Percentiles rank a stretch among this genome's conserved stretches.
phyloP scores from a whole-genome alignment of 768 basidiomycete species.

The Lactarius pseudohatsudake region DNA sequence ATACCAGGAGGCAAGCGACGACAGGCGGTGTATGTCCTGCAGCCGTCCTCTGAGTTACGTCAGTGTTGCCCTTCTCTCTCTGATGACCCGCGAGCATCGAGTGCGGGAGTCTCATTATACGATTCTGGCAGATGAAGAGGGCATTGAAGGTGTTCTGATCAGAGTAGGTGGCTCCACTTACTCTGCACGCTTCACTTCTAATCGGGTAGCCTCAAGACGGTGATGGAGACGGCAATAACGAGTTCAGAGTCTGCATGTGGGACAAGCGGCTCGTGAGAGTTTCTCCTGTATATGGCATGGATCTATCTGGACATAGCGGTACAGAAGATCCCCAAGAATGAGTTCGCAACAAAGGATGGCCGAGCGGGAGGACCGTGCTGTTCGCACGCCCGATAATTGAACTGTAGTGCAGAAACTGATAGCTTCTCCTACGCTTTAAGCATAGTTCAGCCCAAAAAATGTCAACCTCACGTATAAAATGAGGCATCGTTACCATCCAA shows the following conservation, averaged over 20 bases:
- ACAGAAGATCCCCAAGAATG: neutral
- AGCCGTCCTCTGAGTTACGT: neutral
- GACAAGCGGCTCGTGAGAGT: neutral
- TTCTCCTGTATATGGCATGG: neutral
- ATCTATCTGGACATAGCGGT: neutral
- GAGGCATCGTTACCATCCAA: conserved; percentile 2
- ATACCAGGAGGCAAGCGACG: neutral
- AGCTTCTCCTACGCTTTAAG: conserved; percentile 1
- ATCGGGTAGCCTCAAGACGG: conserved; percentile 1
- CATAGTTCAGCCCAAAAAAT: neutral
- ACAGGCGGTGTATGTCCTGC: neutral
- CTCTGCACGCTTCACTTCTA: neutral
- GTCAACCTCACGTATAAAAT: neutral
- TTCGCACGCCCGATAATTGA: neutral
- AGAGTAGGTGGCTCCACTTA: neutral
- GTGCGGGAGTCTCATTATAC: neutral
- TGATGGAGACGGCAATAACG: neutral
- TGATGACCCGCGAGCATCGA: conserved; percentile 19
- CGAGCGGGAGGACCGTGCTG: neutral
- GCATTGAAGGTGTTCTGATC: neutral
- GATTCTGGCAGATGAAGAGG: neutral
- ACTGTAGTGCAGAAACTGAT: neutral
- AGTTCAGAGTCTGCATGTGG: neutral
- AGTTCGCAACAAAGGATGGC: neutral
- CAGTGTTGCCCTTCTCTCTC: neutral